Conservation (phyloP, 1,284 basidiomycete genomes). For the Irpex sp. region DNA sequence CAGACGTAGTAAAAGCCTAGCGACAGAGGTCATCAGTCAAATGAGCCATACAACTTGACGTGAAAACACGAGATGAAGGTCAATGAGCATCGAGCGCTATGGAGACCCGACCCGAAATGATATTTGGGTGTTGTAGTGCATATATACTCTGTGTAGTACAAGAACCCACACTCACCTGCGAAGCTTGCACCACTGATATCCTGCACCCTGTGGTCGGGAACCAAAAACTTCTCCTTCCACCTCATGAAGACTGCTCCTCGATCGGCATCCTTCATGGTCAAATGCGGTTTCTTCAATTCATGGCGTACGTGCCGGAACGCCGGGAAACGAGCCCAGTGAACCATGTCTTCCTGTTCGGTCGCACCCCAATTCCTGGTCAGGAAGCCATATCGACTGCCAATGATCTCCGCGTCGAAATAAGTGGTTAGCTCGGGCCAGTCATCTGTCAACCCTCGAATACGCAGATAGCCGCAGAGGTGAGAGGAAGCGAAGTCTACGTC, state of each 20-base stretch:
- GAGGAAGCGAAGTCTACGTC: slow-evolving; percentile 82
- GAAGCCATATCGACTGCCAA: slow-evolving; percentile 85
- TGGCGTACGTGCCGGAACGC: slow-evolving; percentile 79
- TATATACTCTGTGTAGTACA: background rate
- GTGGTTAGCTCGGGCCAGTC: slow-evolving; percentile 85
- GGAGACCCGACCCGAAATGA: background rate
- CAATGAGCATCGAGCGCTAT: background rate
- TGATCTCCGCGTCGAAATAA: slow-evolving; percentile 93
- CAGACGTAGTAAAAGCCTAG: slow-evolving; percentile 61
- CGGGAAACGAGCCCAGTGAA: slow-evolving; percentile 89
- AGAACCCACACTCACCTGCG: slow-evolving; percentile 55
- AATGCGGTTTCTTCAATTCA: slow-evolving; percentile 69
- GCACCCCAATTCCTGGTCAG: slow-evolving; percentile 85
- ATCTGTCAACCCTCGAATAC: slow-evolving; percentile 85
- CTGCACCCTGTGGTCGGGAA: slow-evolving; percentile 89
- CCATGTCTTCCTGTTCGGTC: slow-evolving; percentile 82
- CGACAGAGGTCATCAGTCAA: slow-evolving; percentile 18
- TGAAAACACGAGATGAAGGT: background rate
- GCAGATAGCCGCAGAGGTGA: slow-evolving; percentile 82
- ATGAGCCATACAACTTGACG: background rate
- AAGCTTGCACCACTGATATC: slow-evolving; percentile 96
- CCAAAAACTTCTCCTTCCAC: slow-evolving; percentile 95
- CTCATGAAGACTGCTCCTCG: slow-evolving; percentile 87
- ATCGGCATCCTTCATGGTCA: slow-evolving; percentile 73
- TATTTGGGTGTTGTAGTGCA: background rate